Conservation (phyloP, 306 rosid genomes). For the Quercus agrifolia region DNA sequence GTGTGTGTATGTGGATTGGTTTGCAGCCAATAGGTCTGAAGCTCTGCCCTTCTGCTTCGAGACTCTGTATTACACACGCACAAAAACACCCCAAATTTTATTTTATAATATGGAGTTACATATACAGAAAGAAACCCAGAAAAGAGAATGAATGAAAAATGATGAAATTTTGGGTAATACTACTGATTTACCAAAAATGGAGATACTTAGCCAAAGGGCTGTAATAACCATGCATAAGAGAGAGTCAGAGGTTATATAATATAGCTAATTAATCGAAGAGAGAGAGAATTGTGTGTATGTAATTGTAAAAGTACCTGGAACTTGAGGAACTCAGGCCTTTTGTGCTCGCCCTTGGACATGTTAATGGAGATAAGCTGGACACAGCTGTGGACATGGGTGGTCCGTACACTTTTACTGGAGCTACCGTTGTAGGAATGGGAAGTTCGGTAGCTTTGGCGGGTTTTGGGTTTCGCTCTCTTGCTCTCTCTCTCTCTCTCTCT, state of each 20-base stretch:
- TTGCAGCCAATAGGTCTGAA: no score
- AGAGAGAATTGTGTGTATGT: neutral
- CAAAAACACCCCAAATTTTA: neutral
- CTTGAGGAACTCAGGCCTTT: slow-evolving; percentile 58
- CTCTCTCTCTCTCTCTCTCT: neutral
- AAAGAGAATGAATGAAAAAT: neutral
- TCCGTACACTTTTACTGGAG: slow-evolving; percentile 75
- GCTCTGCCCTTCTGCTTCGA: slow-evolving; percentile 8
- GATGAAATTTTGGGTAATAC: neutral
- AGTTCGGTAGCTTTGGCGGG: neutral
- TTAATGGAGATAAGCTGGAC: slow-evolving; percentile 63
- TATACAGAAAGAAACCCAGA: no score
- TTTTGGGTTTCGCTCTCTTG: neutral
- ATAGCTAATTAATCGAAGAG: no score
- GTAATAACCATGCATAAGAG: neutral
- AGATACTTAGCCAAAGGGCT: slow-evolving; percentile 87
- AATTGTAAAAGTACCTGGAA: slow-evolving; percentile 42
- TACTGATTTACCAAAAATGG: slow-evolving; percentile 57
- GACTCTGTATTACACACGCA: slow-evolving; percentile 48
- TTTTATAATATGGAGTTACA: neutral
- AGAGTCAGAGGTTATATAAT: neutral
- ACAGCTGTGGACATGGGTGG: slow-evolving; percentile 75
- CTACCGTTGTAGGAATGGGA: slow-evolving; percentile 36
- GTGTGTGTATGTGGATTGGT: neutral
- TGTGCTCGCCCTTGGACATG: slow-evolving; percentile 88